Conservation (phyloP, 768 basidiomycete species). For the Leccinellum albellum region DNA sequence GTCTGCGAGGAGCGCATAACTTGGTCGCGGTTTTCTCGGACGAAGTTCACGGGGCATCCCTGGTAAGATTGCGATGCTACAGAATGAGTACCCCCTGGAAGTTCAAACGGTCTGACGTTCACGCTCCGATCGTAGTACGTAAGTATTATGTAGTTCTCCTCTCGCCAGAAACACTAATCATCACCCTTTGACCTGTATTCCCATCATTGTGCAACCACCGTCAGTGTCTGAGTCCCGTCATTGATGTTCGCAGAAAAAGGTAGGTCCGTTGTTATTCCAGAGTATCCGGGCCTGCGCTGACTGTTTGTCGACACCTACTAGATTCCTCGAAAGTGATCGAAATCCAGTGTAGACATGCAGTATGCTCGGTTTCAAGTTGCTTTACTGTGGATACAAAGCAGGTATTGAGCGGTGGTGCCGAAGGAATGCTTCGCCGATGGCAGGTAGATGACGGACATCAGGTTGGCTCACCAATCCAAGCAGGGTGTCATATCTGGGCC, state of each 20-base stretch:
- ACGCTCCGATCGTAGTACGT: not conserved
- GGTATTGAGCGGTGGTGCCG: not conserved
- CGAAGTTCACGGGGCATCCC: slow-evolving; percentile 55
- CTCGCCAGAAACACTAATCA: not conserved
- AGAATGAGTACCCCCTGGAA: not conserved
- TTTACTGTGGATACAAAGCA: not conserved
- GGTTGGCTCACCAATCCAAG: not conserved
- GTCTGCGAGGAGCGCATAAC: slow-evolving; percentile 42
- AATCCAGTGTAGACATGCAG: not conserved
- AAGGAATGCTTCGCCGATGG: slow-evolving; percentile 1
- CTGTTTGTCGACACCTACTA: not conserved
- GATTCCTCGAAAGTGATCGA: not conserved
- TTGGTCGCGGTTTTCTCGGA: slow-evolving; percentile 48
- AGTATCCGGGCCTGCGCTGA: not conserved
- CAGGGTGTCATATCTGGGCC: not conserved
- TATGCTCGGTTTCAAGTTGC: not conserved
- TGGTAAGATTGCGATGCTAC: not conserved
- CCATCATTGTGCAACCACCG: not conserved
- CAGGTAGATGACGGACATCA: not conserved
- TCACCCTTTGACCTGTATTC: not conserved
- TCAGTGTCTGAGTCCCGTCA: not conserved
- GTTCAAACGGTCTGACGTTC: not conserved
- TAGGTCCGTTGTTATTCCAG: not conserved
- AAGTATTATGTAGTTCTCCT: too few relatives aligned
- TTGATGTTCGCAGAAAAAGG: not conserved